Evolutionary conservation across 2,329 filamentous ascomycete species (phyloP).

Genomic region (Orbilia blumenaviensis): DNA sequence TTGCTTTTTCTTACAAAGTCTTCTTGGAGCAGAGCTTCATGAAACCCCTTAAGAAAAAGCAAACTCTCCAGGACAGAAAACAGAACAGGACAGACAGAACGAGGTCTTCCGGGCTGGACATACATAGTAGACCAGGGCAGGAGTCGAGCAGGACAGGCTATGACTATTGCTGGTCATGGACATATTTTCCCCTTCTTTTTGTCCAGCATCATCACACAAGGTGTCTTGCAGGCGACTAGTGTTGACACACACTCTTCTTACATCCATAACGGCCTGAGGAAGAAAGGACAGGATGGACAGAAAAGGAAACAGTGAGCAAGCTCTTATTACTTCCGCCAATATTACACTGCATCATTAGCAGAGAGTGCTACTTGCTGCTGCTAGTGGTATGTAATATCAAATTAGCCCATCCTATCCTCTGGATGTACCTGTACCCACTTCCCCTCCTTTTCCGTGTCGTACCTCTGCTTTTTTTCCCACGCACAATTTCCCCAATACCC

Average conservation of each 20-base stretch:
- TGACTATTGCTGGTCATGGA: too few relatives aligned
- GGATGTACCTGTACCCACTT: too few relatives aligned
- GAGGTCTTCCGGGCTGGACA: too few relatives aligned
- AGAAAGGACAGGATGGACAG: neutral
- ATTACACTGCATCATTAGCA: slow-evolving; percentile 53
- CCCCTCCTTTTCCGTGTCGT: slow-evolving; percentile 51
- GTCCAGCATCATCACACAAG: slow-evolving; percentile 39
- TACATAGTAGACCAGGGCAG: too few relatives aligned
- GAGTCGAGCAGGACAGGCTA: too few relatives aligned
- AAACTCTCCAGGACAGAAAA: slow-evolving; percentile 13
- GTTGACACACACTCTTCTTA: too few relatives aligned
- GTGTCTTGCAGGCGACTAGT: slow-evolving; percentile 40
- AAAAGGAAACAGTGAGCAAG: slow-evolving; percentile 1
- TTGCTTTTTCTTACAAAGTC: slow-evolving; percentile 51
- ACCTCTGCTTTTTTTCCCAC: slow-evolving; percentile 33
- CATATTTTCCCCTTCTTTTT: slow-evolving; percentile 24
- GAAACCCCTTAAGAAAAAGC: slow-evolving; percentile 54
- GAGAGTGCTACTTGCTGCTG: slow-evolving; percentile 18
- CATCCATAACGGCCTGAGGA: slow-evolving; percentile 23
- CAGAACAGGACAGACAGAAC: too few relatives aligned
- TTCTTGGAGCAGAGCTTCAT: slow-evolving; percentile 52
- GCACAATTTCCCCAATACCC: slow-evolving; percentile 52
- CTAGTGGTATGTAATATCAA: slow-evolving; percentile 52
- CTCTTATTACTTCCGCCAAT: slow-evolving; percentile 23
- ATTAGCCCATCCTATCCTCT: too few relatives aligned